These are phyloP conservation scores for Paramecium tetraurelia DNA, from an alignment of 73 alveolate genomes.

Conservation along the genomic window DNA sequence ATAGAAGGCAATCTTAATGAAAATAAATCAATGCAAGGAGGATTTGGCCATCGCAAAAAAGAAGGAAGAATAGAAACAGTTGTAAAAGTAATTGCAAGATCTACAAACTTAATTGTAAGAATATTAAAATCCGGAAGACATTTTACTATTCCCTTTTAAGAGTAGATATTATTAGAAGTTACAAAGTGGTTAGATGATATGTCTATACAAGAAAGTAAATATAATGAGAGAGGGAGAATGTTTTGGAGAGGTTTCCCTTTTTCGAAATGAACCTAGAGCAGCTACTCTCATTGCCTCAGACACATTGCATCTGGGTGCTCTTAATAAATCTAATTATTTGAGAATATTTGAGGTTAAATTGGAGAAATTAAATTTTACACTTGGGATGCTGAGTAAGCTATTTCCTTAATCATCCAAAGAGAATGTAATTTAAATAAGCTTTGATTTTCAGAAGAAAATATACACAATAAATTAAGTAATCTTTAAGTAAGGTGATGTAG, in stretches of 20 bases:
- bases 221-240: conserved; percentile 67
- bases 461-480: background rate
- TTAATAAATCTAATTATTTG: conserved; percentile 16
- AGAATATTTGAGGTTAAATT: background rate
- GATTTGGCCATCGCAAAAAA: background rate
- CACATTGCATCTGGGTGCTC: background rate
- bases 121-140: background rate
- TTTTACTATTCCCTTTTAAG: background rate
- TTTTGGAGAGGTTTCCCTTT: conserved; percentile 79
- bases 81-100: background rate
- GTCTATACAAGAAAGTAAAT: conserved; percentile 19
- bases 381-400: background rate
- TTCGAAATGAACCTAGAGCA: conserved; percentile 73
- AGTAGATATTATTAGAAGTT: background rate
- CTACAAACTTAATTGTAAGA: background rate
- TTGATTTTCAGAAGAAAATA: background rate
- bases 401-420: background rate
- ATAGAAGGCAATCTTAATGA: background rate
- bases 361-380: conserved; percentile 17
- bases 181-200: background rate
- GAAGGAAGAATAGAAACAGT: background rate
- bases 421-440: background rate
- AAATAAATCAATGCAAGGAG: background rate
- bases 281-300: conserved; percentile 70
- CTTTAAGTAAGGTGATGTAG: background rate